Percentiles rank a stretch among this genome's conserved stretches.
phyloP scores from a whole-genome alignment of 2,329 filamentous ascomycete species.

The Orbilia quercus region DNA sequence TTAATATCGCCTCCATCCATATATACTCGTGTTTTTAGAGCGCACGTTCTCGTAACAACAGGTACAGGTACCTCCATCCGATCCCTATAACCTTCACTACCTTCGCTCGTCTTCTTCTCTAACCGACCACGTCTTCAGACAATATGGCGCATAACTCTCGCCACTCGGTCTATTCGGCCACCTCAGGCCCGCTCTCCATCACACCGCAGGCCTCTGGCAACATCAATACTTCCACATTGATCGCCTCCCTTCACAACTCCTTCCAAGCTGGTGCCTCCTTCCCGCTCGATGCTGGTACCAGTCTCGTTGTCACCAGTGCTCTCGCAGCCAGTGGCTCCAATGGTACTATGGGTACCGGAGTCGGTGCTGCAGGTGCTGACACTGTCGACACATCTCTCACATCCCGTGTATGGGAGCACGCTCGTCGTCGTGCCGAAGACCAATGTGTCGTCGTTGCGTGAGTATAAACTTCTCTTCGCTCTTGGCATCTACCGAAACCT shows the following conservation, averaged over 20 bases:
- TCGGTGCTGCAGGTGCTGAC: slow-evolving; percentile 67
- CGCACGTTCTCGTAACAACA: slow-evolving; percentile 24
- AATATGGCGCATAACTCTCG: slow-evolving; percentile 69
- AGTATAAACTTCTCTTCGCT: slow-evolving; percentile 60
- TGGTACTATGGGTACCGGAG: slow-evolving; percentile 55
- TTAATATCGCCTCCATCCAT: slow-evolving; percentile 19
- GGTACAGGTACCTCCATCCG: slow-evolving; percentile 28
- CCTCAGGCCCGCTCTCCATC: slow-evolving; percentile 69
- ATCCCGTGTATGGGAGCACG: slow-evolving; percentile 92
- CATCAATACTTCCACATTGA: slow-evolving; percentile 79
- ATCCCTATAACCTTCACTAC: slow-evolving; percentile 1
- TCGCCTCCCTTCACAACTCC: slow-evolving; percentile 90
- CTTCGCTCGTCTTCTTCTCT: slow-evolving; percentile 1
- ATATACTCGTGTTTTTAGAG: slow-evolving; percentile 15
- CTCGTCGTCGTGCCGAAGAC: slow-evolving; percentile 91
- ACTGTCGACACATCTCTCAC: slow-evolving; percentile 84
- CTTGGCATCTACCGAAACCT: not conserved
- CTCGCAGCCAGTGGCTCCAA: slow-evolving; percentile 56
- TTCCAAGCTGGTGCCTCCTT: slow-evolving; percentile 87
- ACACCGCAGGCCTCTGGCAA: slow-evolving; percentile 70
- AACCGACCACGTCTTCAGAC: slow-evolving; percentile 9
- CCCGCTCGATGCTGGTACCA: slow-evolving; percentile 86
- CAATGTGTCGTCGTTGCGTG: slow-evolving; percentile 91
- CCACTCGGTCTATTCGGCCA: slow-evolving; percentile 76
- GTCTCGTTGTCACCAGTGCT: slow-evolving; percentile 83